Percentiles rank a stretch among this genome's conserved stretches.
phyloP scores from a whole-genome alignment of 345 rosid species.

The Heritiera littoralis region DNA sequence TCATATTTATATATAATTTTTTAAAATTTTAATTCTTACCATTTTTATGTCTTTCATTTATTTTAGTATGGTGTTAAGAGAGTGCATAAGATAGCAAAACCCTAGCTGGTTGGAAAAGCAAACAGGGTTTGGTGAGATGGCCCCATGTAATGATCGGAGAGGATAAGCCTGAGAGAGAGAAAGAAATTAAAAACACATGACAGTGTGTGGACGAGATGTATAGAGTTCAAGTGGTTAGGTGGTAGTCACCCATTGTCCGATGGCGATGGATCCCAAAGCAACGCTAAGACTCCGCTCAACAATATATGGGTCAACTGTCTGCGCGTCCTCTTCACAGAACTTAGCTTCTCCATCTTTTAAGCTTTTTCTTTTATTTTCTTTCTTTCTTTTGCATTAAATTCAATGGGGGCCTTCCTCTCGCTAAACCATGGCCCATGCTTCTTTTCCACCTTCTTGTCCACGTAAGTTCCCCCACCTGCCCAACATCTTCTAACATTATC shows the following conservation, averaged over 20 bases:
- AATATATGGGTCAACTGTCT: neutral
- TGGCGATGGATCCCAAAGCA: neutral
- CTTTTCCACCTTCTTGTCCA: neutral
- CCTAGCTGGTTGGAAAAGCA: slow-evolving; percentile 19
- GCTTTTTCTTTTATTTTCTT: neutral
- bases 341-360: neutral
- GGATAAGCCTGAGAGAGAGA: neutral
- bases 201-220: slow-evolving; percentile 17
- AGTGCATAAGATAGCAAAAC: neutral
- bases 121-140: slow-evolving; percentile 18
- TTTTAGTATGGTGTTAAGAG: too few relatives aligned
- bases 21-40: too few relatives aligned
- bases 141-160: neutral
- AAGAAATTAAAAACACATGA: neutral
- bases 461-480: neutral
- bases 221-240: slow-evolving; percentile 15
- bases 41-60: too few relatives aligned
- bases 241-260: slow-evolving; percentile 1
- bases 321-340: neutral
- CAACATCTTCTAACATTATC: neutral
- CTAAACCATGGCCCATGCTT: neutral
- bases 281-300: neutral
- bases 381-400: neutral
- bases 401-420: neutral
- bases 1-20: too few relatives aligned